These are phyloP conservation scores for Escallonia herrerae DNA, from an alignment of 129 eudicot genomes.

Conservation along the genomic window DNA sequence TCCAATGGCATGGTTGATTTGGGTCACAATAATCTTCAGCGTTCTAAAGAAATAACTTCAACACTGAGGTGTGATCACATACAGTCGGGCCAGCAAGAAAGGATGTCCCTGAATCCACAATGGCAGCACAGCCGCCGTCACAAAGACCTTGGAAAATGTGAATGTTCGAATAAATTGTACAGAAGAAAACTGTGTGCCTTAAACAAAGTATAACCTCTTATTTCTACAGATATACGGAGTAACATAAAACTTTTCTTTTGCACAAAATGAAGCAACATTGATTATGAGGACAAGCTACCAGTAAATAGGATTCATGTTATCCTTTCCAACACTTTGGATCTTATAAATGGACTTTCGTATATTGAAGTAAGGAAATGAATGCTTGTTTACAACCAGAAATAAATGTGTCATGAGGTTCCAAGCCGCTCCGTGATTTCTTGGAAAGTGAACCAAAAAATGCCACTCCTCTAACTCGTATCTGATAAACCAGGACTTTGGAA, in stretches of 20 bases:
- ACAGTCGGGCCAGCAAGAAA: constrained; percentile 54
- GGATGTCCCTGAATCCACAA: constrained; percentile 52
- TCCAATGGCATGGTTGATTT: constrained; percentile 53
- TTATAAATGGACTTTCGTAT: too few species aligned
- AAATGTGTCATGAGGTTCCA: too few species aligned
- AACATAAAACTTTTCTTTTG: neutral
- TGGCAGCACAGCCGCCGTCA: constrained; percentile 46
- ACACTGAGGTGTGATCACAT: constrained; percentile 7
- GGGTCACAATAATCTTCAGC: constrained; percentile 14
- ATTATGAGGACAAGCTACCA: neutral
- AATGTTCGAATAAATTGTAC: neutral
- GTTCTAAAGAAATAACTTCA: neutral
- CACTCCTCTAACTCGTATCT: neutral
- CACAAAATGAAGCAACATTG: neutral
- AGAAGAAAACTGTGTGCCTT: neutral
- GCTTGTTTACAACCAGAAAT: too few species aligned
- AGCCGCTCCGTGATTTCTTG: too few species aligned
- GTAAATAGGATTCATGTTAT: too few species aligned
- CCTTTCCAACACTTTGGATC: too few species aligned
- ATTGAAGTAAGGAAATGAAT: neutral
- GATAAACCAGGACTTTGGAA: neutral
- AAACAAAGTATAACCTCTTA: too few species aligned
- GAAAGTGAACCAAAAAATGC: neutral
- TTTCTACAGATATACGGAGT: neutral
- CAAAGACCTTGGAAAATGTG: constrained; percentile 23